Evolutionary conservation across 2,329 filamentous ascomycete species (phyloP).

Genomic region (Lachnellula cervina): DNA sequence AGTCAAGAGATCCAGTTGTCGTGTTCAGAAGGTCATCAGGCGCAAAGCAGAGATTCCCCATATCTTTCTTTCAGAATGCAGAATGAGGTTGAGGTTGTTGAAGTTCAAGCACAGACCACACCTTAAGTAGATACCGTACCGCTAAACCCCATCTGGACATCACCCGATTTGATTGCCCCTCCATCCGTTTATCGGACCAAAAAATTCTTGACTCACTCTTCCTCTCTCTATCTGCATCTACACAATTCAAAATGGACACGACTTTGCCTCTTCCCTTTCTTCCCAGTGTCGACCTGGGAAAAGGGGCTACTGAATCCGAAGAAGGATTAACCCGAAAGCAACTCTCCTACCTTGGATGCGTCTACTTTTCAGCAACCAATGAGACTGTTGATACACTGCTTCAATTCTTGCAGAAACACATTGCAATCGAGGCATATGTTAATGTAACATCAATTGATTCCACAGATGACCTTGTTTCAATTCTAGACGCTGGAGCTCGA

Average conservation of each 20-base stretch:
- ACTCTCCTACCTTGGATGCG: constrained; percentile 53
- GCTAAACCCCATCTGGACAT: neutral
- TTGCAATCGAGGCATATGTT: constrained; percentile 61
- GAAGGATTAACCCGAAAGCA: constrained; percentile 54
- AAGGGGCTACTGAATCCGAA: constrained; percentile 42
- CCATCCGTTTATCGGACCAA: constrained; percentile 16
- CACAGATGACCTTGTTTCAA: constrained; percentile 67
- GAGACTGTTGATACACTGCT: constrained; percentile 28
- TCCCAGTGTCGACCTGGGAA: constrained; percentile 50
- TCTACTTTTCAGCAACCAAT: constrained; percentile 49
- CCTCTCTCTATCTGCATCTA: constrained; percentile 6
- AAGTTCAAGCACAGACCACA: neutral
- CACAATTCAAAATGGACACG: constrained; percentile 50
- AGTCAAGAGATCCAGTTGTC: neutral
- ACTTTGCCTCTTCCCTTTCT: constrained; percentile 60
- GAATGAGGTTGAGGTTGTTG: neutral
- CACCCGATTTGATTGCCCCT: constrained; percentile 14
- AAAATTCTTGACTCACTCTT: constrained; percentile 12
- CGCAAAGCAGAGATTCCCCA: neutral
- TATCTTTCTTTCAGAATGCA: too few species aligned
- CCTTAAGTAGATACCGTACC: neutral
- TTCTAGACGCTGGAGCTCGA: constrained; percentile 80
- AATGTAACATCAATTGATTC: constrained; percentile 68
- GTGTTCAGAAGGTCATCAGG: neutral
- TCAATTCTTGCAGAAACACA: constrained; percentile 44